These are phyloP conservation scores for Geotrichum phurueaensis DNA, from an alignment of 1,139 yeast genomes.

Conservation along the genomic window DNA sequence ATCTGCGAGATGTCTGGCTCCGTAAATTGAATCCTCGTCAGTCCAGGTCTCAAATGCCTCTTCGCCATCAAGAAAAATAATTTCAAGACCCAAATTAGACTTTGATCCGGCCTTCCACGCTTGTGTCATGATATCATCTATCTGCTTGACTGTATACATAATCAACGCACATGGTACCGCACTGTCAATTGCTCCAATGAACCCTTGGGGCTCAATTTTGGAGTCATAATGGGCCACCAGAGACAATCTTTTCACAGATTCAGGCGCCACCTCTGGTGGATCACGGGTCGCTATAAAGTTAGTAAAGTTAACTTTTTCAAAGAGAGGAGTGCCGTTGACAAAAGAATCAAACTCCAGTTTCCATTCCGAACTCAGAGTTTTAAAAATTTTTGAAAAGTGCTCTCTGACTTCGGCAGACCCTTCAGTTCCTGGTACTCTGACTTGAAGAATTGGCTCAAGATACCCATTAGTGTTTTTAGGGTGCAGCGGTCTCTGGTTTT, in stretches of 20 bases:
- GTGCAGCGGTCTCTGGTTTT: constrained; percentile 20
- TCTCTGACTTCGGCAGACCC: constrained; percentile 38
- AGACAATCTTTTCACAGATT: constrained; percentile 35
- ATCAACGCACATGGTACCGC: constrained; percentile 53
- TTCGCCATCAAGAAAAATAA: constrained; percentile 55
- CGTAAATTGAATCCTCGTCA: constrained; percentile 48
- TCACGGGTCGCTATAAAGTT: constrained; percentile 41
- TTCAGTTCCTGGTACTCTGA: constrained; percentile 44
- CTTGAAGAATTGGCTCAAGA: constrained; percentile 33
- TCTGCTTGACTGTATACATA: constrained; percentile 40
- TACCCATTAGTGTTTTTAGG: constrained; percentile 24
- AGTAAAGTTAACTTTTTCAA: constrained; percentile 39
- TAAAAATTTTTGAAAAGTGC: constrained; percentile 34
- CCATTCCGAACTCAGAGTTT: constrained; percentile 35
- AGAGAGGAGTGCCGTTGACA: constrained; percentile 35
- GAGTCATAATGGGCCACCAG: constrained; percentile 55
- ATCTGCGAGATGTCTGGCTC: constrained; percentile 46
- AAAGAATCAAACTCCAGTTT: constrained; percentile 39
- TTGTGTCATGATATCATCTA: constrained; percentile 29
- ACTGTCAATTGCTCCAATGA: constrained; percentile 54
- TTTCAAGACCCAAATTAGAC: constrained; percentile 39
- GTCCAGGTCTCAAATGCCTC: constrained; percentile 51
- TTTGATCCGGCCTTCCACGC: constrained; percentile 26
- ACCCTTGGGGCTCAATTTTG: constrained; percentile 45
- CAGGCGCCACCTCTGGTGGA: constrained; percentile 26